A percentile compares a stretch with the other conserved stretches of the same genome.
phyloP scores from a whole-genome alignment of 768 basidiomycete species.

The Lentinula boryana region DNA sequence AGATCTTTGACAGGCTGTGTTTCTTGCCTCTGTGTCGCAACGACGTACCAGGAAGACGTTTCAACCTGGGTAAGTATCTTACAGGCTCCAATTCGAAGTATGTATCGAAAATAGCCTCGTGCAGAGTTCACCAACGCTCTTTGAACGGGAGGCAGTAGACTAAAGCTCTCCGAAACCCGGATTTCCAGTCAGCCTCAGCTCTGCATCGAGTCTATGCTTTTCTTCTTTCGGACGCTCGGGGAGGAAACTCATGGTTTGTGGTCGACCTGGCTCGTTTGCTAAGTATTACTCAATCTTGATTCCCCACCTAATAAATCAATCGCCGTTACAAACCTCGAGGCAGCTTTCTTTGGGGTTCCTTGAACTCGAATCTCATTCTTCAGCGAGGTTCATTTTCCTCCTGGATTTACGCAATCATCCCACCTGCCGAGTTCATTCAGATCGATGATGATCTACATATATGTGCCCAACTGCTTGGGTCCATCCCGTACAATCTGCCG shows the following conservation, averaged over 20 bases:
- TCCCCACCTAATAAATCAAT: neutral
- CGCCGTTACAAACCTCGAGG: neutral
- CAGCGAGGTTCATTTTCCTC: neutral
- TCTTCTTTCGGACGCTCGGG: neutral
- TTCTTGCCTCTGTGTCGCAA: neutral
- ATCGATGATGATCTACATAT: neutral
- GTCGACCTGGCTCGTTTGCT: neutral
- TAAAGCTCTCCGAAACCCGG: conserved; percentile 1
- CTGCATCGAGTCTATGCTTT: conserved; percentile 1
- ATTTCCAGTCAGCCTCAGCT: neutral
- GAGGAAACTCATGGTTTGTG: neutral
- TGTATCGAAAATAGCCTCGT: neutral
- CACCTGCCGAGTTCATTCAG: neutral
- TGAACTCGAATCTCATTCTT: neutral
- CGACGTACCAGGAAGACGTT: neutral
- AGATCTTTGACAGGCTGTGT: neutral
- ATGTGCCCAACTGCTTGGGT: neutral
- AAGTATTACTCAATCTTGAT: neutral
- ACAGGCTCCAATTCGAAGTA: neutral
- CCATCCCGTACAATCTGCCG: neutral
- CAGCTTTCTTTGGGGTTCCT: neutral
- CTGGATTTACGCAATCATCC: neutral
- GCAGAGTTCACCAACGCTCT: neutral
- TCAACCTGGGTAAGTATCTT: neutral
- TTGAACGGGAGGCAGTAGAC: neutral